Conservation (phyloP, 2,329 filamentous ascomycete species). For the Claviceps pazoutovae region DNA sequence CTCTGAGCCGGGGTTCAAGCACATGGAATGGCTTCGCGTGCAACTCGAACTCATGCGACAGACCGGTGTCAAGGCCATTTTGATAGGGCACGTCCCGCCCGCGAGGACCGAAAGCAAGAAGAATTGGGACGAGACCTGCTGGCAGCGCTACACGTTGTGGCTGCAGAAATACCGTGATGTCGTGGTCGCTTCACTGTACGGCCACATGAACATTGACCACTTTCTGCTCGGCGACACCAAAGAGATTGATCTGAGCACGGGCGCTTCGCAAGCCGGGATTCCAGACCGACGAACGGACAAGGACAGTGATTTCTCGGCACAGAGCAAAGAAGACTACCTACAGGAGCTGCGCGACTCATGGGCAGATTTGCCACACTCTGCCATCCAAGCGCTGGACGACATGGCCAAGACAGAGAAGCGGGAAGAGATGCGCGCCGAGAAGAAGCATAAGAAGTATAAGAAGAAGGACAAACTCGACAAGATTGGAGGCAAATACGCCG, state of each 20-base stretch:
- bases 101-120: conserved; percentile 73
- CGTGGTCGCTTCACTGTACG: conserved; percentile 64
- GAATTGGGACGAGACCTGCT: conserved; percentile 92
- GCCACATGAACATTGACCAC: conserved; percentile 98
- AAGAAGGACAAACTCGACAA: conserved; percentile 40
- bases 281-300: conserved; percentile 19
- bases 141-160: conserved; percentile 95
- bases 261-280: conserved; percentile 12
- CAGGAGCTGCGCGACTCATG: conserved; percentile 64
- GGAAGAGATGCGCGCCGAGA: conserved; percentile 9
- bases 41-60: conserved; percentile 74
- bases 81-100: conserved; percentile 89
- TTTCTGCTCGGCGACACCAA: conserved; percentile 83
- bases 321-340: conserved; percentile 58
- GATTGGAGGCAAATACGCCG: conserved; percentile 68
- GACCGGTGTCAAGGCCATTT: conserved; percentile 81
- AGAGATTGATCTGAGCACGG: conserved; percentile 49
- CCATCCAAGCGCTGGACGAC: conserved; percentile 10
- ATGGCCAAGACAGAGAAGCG: conserved; percentile 7
- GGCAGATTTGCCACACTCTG: conserved; percentile 54
- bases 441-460: conserved; percentile 22
- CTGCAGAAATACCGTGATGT: conserved; percentile 83
- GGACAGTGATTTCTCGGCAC: conserved; percentile 39
- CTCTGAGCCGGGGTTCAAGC: conserved; percentile 78
- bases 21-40: conserved; percentile 89